These are phyloP conservation scores for Ophiostoma perfectum DNA, from an alignment of 2,329 filamentous ascomycete genomes.

Conservation along the genomic window DNA sequence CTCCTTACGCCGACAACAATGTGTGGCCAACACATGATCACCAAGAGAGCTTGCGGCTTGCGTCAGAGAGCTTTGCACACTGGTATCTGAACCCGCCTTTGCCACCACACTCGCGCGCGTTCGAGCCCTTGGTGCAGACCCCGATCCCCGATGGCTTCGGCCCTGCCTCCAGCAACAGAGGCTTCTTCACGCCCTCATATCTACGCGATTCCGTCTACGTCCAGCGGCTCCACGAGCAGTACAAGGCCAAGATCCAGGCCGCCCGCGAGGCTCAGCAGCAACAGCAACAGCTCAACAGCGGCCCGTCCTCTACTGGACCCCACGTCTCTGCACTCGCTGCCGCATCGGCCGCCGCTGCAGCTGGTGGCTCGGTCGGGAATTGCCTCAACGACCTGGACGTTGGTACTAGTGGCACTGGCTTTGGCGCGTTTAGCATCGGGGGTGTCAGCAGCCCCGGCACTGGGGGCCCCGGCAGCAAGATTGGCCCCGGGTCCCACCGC, in stretches of 20 bases:
- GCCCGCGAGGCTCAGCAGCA: slow-evolving; percentile 39
- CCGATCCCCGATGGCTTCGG: slow-evolving; percentile 27
- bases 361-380: slow-evolving; percentile 7
- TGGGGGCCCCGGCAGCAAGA: slow-evolving; percentile 37
- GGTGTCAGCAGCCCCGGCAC: slow-evolving; percentile 4
- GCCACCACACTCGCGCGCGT: slow-evolving; percentile 49
- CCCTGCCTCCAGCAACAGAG: slow-evolving; percentile 31
- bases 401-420: slow-evolving; percentile 5
- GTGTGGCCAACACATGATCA: slow-evolving; percentile 14
- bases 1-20: slow-evolving; percentile 22
- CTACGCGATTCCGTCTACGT: slow-evolving; percentile 73
- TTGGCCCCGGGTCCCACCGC: slow-evolving; percentile 58
- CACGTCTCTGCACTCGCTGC: slow-evolving; percentile 30
- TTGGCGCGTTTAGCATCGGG: slow-evolving; percentile 5
- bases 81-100: slow-evolving; percentile 26
- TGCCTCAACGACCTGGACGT: slow-evolving; percentile 1
- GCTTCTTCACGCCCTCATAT: slow-evolving; percentile 81
- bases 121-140: slow-evolving; percentile 43
- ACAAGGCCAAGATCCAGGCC: slow-evolving; percentile 46
- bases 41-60: slow-evolving; percentile 9
- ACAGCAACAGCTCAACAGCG: slow-evolving; percentile 1
- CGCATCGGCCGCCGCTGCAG: background rate
- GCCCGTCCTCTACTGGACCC: background rate
- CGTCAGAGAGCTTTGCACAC: slow-evolving; percentile 7
- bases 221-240: slow-evolving; percentile 64